These are phyloP conservation scores for Tricholoma terreum DNA, from an alignment of 768 basidiomycete genomes.

Conservation along the genomic window DNA sequence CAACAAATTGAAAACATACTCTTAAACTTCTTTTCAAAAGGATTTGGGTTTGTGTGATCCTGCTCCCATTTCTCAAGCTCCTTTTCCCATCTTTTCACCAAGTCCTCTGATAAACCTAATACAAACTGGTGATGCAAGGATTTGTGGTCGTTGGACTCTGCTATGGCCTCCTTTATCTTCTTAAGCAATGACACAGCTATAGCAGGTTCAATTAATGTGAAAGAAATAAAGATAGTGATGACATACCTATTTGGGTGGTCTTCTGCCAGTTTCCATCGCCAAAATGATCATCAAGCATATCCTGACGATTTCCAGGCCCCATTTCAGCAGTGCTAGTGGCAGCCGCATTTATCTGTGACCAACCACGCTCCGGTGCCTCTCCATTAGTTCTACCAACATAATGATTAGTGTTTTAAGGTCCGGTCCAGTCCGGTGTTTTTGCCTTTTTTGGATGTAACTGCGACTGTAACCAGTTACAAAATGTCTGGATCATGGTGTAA, in stretches of 20 bases:
- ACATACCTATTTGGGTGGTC: conserved; percentile 15
- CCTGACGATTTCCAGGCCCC: conserved; percentile 20
- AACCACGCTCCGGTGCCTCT: too few relatives aligned
- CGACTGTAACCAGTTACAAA: too few relatives aligned
- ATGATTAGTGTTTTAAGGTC: too few relatives aligned
- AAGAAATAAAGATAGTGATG: not conserved
- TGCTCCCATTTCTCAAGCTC: not conserved
- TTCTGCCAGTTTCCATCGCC: too few relatives aligned
- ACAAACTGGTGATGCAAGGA: too few relatives aligned
- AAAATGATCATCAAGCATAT: conserved; percentile 24
- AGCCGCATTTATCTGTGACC: too few relatives aligned
- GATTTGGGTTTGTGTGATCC: conserved; percentile 3
- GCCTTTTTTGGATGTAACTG: too few relatives aligned
- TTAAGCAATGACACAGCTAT: not conserved
- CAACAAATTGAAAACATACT: not conserved
- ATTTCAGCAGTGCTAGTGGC: conserved; percentile 29
- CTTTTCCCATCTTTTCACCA: not conserved
- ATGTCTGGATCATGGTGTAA: too few relatives aligned
- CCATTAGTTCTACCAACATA: too few relatives aligned
- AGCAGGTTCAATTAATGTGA: not conserved
- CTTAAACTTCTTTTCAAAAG: conserved; percentile 1
- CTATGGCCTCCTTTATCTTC: not conserved
- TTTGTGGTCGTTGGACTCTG: not conserved
- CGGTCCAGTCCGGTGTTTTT: too few relatives aligned
- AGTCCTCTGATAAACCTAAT: too few relatives aligned